Evolutionary conservation across 768 basidiomycete genomes (phyloP).

Genomic region (Asterophora lycoperdoides): DNA sequence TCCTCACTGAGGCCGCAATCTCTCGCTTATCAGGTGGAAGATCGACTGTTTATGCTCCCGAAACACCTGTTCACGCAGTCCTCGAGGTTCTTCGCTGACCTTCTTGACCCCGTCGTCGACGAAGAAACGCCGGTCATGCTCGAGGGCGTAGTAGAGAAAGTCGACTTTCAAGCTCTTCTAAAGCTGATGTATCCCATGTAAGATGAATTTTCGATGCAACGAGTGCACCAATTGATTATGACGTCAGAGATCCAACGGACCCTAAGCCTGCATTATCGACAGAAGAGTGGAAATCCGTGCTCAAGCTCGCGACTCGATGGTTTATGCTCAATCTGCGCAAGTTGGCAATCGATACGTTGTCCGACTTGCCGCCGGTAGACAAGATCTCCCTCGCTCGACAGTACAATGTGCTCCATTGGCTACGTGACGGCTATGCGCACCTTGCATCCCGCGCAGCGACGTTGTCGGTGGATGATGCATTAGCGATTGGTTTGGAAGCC

Average conservation of each 20-base stretch:
- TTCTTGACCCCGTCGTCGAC: not conserved
- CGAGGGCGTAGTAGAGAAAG: not conserved
- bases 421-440: not conserved
- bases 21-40: too few relatives aligned
- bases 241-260: not conserved
- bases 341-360: not conserved
- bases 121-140: slow-evolving; percentile 1
- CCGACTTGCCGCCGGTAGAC: not conserved
- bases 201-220: not conserved
- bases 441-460: not conserved
- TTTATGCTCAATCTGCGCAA: slow-evolving; percentile 8
- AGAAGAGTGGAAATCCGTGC: slow-evolving; percentile 9
- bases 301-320: slow-evolving; percentile 12
- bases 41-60: too few relatives aligned
- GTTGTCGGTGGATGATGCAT: slow-evolving; percentile 3
- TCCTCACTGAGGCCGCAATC: too few relatives aligned
- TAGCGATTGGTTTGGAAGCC: slow-evolving; percentile 1
- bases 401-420: not conserved
- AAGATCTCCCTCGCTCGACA: slow-evolving; percentile 3
- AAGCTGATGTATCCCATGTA: slow-evolving; percentile 11
- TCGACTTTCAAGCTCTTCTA: slow-evolving; percentile 8
- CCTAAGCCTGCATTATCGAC: not conserved
- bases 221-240: not conserved
- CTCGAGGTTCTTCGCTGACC: not conserved
- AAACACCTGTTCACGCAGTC: not conserved